Base-by-base conservation (phyloP, 2,329 filamentous ascomycete species). In the Penicillium olsonii region DNA sequence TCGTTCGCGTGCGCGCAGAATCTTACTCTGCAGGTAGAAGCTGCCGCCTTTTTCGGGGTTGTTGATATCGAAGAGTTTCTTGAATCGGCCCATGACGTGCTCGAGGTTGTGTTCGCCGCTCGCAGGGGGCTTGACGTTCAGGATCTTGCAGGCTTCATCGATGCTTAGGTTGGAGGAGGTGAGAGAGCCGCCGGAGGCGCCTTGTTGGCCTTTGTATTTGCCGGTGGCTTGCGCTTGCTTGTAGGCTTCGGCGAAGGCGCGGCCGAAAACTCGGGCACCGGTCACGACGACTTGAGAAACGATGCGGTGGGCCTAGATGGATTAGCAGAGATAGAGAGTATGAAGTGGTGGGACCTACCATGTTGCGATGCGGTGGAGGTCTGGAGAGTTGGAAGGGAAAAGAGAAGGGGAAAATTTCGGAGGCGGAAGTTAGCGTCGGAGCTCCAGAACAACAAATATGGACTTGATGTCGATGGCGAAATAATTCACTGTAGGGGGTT, bases 11-110 rank as follows among this genome's bases (percentile, higher is more conserved):
- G 94, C 94, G 55, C 94, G 81, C 61, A 97, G 75, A 47, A 99
- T 84, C 77, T 99, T 99, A 80, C 92, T 97, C 75, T 99, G 94
- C 41, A 99, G 80, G 73, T 99, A 99, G 75, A 99, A 99, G 65
- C 91, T 96, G 45, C 94, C 94, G 29, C 94, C 94, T 68, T 96
- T 96, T 73, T 95, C 81, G 10, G 94, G 92, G 58, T 99, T 89
- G 75, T 99, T 99, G 62, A 84, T 78, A 73, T 99, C 94, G 69
- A 96, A 99, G 40, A 99, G 77, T 57, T 87, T 85, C 83, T 97
- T 97, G 80, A 97, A 99, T 45, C 91, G 82, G 61, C 87, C 84
- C 74, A 88, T 86, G 47, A 96, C 85, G 58, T 87, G 81, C 63
- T 92, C 88, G 69, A 92, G 77, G 68, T 92, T 88, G 52, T 87